Conservation (phyloP, 495 filamentous ascomycete genomes). For the Xylaria cubensis region DNA sequence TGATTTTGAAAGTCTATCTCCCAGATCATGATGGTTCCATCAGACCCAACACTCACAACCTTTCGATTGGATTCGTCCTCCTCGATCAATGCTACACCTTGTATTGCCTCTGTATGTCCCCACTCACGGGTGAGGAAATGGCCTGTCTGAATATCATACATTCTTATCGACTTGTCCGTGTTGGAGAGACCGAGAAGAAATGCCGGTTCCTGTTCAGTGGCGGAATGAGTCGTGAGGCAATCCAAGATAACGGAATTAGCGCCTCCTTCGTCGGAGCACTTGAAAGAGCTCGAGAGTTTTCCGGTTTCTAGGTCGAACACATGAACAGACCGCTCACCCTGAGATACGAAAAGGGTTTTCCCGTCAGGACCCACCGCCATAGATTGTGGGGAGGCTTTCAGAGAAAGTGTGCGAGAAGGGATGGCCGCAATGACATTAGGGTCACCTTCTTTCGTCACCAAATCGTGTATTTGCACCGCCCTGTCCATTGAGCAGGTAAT, state of each 20-base stretch:
- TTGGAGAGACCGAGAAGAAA: slow-evolving; percentile 84
- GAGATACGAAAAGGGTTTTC: slow-evolving; percentile 72
- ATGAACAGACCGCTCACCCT: slow-evolving; percentile 80
- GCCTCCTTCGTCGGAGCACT: slow-evolving; percentile 76
- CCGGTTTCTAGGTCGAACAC: slow-evolving; percentile 78
- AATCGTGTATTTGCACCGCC: slow-evolving; percentile 77
- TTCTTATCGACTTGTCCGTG: slow-evolving; percentile 90
- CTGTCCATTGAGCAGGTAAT: slow-evolving; percentile 90
- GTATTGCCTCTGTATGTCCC: slow-evolving; percentile 92
- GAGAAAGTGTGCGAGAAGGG: slow-evolving; percentile 72
- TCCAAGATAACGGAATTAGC: slow-evolving; percentile 84
- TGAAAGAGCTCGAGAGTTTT: slow-evolving; percentile 74
- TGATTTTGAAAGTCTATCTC: slow-evolving; percentile 59
- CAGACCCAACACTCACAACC: slow-evolving; percentile 77
- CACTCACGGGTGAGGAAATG: slow-evolving; percentile 83
- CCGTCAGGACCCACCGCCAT: slow-evolving; percentile 73
- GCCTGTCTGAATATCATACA: slow-evolving; percentile 82
- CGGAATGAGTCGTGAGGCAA: slow-evolving; percentile 67
- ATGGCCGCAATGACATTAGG: slow-evolving; percentile 76
- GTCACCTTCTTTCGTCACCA: slow-evolving; percentile 74
- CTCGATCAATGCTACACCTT: slow-evolving; percentile 78
- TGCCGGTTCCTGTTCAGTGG: slow-evolving; percentile 44
- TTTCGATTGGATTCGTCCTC: slow-evolving; percentile 56
- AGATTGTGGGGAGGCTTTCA: slow-evolving; percentile 85
- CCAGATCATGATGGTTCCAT: slow-evolving; percentile 90